Evolutionary conservation across 2,329 filamentous ascomycete species (phyloP), one percentile per base, ranked within the genome.

Genomic region (Fusarium nygamai): DNA sequence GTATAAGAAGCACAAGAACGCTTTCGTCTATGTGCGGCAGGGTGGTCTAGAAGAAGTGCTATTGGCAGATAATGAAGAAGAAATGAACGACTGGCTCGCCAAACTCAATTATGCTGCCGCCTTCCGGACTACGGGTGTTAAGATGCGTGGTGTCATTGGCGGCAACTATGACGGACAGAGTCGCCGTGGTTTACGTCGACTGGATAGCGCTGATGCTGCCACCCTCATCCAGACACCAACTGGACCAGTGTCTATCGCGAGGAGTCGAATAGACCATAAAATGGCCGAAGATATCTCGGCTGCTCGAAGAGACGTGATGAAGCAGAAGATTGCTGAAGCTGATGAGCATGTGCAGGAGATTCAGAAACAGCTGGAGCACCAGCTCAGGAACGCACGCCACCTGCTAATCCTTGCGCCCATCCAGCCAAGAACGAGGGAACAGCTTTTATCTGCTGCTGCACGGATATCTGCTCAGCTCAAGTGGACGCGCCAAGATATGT

Each of bases 101-200:
- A 96, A 98, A 79, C 89, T 99, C 69, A 99, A 99, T 81, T 98
- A 98, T 80, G 96, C 96, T 39, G 95, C 96, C 14, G 94, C 96
- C 2, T 98, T 98, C 82, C 90, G 94, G 76, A 97, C 95, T 1
- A 94, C 95, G 11, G 95, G 96, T 19, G 94, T 98, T 11, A 90
- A 94, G 48, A 97, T 98, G 87, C 90, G 96, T 76, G 95, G 95
- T 29, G 92, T 98, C 64, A 89, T 96, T 60, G 95, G 94, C 19
- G 93, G 92, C 11, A 92, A 92, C 76, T 96, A 97, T 78, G 94
- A 98, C 78, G 94, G 93, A 6, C 94, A 97, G 80, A 89, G 89
- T 63, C 89, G 90, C 56, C 89, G 92, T 63, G 93, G 92, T 5
- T 91, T 95, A 74, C 88, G 92, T 67, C 90, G 94, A 64, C 86